These are phyloP conservation scores for Calocera viscosa DNA, from an alignment of 768 basidiomycete species.

Conservation along the genomic window DNA sequence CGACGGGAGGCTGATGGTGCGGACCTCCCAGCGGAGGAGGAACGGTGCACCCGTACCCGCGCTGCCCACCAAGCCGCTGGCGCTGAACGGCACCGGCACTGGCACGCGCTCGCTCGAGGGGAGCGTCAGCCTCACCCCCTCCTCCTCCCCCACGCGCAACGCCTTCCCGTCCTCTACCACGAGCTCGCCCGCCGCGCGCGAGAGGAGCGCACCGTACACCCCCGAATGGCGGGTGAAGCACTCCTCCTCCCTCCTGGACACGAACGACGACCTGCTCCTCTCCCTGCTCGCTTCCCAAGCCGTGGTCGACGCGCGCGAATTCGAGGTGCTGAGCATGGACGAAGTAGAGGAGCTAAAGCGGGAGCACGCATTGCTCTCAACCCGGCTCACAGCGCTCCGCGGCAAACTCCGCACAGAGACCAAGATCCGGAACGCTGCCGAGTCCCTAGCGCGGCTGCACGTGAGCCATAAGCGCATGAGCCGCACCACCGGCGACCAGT, in stretches of 20 bases:
- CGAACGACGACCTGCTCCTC: slow-evolving; percentile 74
- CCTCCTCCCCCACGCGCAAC: too few relatives aligned
- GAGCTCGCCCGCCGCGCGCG: too few relatives aligned
- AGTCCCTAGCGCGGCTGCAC: slow-evolving; percentile 52
- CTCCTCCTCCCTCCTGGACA: slow-evolving; percentile 37
- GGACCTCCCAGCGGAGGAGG: too few relatives aligned
- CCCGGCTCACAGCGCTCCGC: slow-evolving; percentile 50
- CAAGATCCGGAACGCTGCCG: slow-evolving; percentile 77
- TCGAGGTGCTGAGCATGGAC: slow-evolving; percentile 61
- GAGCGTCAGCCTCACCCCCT: too few relatives aligned
- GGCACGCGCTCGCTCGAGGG: too few relatives aligned
- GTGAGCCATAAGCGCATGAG: slow-evolving; percentile 40
- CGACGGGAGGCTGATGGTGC: background rate
- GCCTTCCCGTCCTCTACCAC: too few relatives aligned
- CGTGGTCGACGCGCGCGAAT: slow-evolving; percentile 76
- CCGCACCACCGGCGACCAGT: slow-evolving; percentile 53
- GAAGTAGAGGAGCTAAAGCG: slow-evolving; percentile 60
- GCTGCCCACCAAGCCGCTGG: too few relatives aligned
- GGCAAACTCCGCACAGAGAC: slow-evolving; percentile 71
- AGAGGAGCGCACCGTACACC: background rate
- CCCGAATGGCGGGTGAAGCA: background rate
- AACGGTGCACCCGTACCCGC: too few relatives aligned
- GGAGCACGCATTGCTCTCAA: slow-evolving; percentile 62
- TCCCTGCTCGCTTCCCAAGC: slow-evolving; percentile 88
- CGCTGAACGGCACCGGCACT: too few relatives aligned